Evolutionary conservation across 805 yeast species (phyloP).

Genomic region (Kodamaea sagamina): DNA sequence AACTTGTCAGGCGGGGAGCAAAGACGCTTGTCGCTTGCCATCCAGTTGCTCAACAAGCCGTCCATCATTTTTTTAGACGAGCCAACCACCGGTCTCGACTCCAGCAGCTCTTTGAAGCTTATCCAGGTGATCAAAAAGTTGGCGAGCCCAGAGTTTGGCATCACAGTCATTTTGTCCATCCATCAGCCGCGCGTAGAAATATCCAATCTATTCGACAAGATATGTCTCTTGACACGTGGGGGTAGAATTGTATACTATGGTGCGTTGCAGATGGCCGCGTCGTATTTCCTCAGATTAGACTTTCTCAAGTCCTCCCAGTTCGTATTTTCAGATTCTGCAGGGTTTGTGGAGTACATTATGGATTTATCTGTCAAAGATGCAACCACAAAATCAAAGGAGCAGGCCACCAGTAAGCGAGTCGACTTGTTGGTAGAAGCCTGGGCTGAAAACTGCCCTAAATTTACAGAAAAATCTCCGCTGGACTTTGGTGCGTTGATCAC

Average conservation of each 20-base stretch:
- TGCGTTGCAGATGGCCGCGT: conserved; percentile 43
- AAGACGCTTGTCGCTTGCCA: conserved; percentile 72
- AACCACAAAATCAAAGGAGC: conserved; percentile 27
- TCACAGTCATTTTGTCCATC: conserved; percentile 72
- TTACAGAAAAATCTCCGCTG: background rate
- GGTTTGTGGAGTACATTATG: conserved; percentile 36
- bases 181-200: conserved; percentile 88
- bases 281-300: conserved; percentile 45
- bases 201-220: conserved; percentile 62
- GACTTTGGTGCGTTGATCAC: conserved; percentile 9
- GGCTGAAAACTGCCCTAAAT: conserved; percentile 13
- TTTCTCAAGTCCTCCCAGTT: conserved; percentile 12
- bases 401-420: conserved; percentile 25
- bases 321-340: conserved; percentile 9
- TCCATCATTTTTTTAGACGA: conserved; percentile 78
- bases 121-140: conserved; percentile 58
- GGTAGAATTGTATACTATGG: conserved; percentile 54
- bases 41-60: conserved; percentile 76
- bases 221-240: conserved; percentile 63
- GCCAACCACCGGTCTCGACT: conserved; percentile 86
- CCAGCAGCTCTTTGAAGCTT: conserved; percentile 68
- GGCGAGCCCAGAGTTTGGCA: conserved; percentile 51
- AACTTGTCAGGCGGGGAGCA: conserved; percentile 87
- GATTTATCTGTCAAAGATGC: conserved; percentile 39
- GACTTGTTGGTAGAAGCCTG: conserved; percentile 28